A percentile compares a stretch with the other conserved stretches of the same genome.
Conservation (phyloP, 495 filamentous ascomycete species). For the Pyronema omphalodes region DNA sequence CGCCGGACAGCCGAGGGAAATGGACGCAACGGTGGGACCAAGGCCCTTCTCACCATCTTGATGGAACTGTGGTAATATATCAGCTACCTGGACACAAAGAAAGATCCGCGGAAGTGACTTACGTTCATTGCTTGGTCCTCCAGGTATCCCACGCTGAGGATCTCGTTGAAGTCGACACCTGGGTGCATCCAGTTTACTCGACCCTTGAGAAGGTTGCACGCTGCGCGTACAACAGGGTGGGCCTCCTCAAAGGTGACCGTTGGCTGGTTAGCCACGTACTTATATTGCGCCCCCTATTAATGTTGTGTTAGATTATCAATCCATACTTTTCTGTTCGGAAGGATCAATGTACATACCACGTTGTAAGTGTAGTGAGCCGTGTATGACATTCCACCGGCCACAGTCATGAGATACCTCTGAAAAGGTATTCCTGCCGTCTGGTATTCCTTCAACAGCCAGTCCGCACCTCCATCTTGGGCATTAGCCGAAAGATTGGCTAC, state of each 20-base stretch:
- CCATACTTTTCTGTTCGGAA: neutral
- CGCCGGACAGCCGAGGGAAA: constrained; percentile 53
- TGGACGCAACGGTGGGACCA: constrained; percentile 55
- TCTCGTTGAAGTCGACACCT: constrained; percentile 46
- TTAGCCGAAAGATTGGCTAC: constrained; percentile 36
- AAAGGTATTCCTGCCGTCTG: constrained; percentile 42
- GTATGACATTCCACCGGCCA: neutral
- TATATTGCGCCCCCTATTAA: constrained; percentile 59
- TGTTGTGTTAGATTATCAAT: neutral
- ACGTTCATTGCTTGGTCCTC: constrained; percentile 49
- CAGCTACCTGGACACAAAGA: constrained; percentile 5
- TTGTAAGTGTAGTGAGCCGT: constrained; percentile 56
- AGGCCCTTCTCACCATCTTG: constrained; percentile 67
- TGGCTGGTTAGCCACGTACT: constrained; percentile 46
- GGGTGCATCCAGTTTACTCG: constrained; percentile 15
- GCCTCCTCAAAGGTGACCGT: constrained; percentile 37
- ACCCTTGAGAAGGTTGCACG: constrained; percentile 25
- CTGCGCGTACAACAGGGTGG: constrained; percentile 35
- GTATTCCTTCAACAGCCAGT: constrained; percentile 44
- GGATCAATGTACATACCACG: constrained; percentile 35
- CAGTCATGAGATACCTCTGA: constrained; percentile 29
- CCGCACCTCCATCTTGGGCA: constrained; percentile 33
- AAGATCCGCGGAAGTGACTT: constrained; percentile 22
- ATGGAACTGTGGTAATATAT: constrained; percentile 42
- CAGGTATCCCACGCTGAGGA: constrained; percentile 59